Percentiles rank a stretch among this genome's conserved stretches.
phyloP scores from a whole-genome alignment of 805 yeast genomes.

The Lachancea dasiensis region DNA sequence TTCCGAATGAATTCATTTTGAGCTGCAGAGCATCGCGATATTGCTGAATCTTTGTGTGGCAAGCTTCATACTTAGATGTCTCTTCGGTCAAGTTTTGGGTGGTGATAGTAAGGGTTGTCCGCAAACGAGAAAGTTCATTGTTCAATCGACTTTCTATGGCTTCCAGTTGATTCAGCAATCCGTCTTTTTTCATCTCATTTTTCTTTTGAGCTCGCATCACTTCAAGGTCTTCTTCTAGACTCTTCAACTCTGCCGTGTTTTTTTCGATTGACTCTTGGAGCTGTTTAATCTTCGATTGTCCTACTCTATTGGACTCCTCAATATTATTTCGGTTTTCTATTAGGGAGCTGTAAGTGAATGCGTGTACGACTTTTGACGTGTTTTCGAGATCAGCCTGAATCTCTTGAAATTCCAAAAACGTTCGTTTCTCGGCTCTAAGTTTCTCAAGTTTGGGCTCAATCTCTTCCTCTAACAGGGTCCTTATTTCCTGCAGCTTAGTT shows the following conservation, averaged over 20 bases:
- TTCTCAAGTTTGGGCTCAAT: slow-evolving; percentile 88
- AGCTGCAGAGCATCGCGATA: slow-evolving; percentile 32
- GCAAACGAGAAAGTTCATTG: slow-evolving; percentile 61
- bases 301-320: slow-evolving; percentile 38
- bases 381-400: slow-evolving; percentile 76
- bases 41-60: slow-evolving; percentile 33
- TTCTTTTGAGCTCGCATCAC: slow-evolving; percentile 48
- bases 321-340: slow-evolving; percentile 39
- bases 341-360: slow-evolving; percentile 57
- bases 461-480: slow-evolving; percentile 69
- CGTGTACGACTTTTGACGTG: slow-evolving; percentile 63
- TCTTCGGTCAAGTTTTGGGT: slow-evolving; percentile 55
- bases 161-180: slow-evolving; percentile 55
- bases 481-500: slow-evolving; percentile 71
- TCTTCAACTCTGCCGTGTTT: slow-evolving; percentile 48
- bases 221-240: slow-evolving; percentile 55
- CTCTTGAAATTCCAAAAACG: slow-evolving; percentile 80
- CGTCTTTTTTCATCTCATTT: slow-evolving; percentile 54
- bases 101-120: slow-evolving; percentile 56
- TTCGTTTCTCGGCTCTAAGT: slow-evolving; percentile 72
- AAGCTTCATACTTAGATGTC: slow-evolving; percentile 30
- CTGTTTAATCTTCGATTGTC: slow-evolving; percentile 36
- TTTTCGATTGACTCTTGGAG: slow-evolving; percentile 42
- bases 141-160: slow-evolving; percentile 46
- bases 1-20: slow-evolving; percentile 35